A percentile compares a stretch with the other conserved stretches of the same genome.
These are phyloP conservation scores for Pezicula carpinea DNA, from an alignment of 2,329 filamentous ascomycete species.

Conservation along the genomic window DNA sequence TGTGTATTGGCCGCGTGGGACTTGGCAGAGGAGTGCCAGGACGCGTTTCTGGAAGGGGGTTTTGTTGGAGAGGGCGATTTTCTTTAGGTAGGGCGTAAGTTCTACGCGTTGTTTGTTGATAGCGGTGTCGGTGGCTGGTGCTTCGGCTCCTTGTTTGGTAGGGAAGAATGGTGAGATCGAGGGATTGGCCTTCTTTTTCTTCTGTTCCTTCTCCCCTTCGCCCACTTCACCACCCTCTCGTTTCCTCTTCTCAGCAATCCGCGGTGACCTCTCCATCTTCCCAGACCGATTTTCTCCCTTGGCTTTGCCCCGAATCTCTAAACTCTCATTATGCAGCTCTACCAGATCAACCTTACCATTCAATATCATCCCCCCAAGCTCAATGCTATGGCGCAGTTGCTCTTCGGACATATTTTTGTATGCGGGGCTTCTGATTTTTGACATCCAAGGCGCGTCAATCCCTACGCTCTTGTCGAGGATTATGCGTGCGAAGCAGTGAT, in stretches of 20 bases:
- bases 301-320: conserved; percentile 32
- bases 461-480: conserved; percentile 38
- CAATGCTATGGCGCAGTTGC: conserved; percentile 34
- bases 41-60: conserved; percentile 59
- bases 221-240: background rate
- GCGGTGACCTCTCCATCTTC: background rate
- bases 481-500: conserved; percentile 41
- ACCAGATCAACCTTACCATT: conserved; percentile 32
- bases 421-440: conserved; percentile 36
- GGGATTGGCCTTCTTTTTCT: background rate
- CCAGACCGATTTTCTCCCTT: background rate
- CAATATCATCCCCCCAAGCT: conserved; percentile 33
- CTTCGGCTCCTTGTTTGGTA: conserved; percentile 50
- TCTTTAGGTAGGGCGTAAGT: conserved; percentile 16
- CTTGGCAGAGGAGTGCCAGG: conserved; percentile 69
- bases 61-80: conserved; percentile 19
- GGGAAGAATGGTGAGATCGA: conserved; percentile 2
- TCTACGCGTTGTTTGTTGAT: conserved; percentile 7
- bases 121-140: background rate
- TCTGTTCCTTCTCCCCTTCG: background rate
- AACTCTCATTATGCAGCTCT: conserved; percentile 34
- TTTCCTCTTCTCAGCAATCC: conserved; percentile 6
- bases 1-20: conserved; percentile 69
- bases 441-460: conserved; percentile 35
- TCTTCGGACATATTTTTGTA: conserved; percentile 36